Evolutionary conservation across 2,329 filamentous ascomycete species (phyloP).

Genomic region (Didymella segeticola): DNA sequence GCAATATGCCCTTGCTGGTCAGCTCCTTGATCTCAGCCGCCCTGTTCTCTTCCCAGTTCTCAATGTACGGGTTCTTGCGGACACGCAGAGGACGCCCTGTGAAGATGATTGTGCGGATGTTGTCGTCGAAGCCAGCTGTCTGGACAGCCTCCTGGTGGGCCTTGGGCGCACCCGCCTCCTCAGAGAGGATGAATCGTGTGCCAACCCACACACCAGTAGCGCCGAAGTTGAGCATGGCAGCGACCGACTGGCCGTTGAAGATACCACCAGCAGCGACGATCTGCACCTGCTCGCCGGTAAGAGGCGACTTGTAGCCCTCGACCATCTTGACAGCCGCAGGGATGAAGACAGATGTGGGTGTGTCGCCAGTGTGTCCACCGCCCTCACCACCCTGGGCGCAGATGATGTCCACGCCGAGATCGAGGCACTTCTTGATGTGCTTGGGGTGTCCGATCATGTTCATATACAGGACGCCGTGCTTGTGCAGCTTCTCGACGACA

Average conservation of each 20-base stretch:
- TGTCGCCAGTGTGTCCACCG: slow-evolving; percentile 93
- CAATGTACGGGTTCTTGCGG: slow-evolving; percentile 90
- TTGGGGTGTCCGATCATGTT: slow-evolving; percentile 99
- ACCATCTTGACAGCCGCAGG: slow-evolving; percentile 85
- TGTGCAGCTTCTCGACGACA: slow-evolving; percentile 90
- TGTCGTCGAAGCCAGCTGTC: slow-evolving; percentile 93
- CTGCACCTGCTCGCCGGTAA: slow-evolving; percentile 87
- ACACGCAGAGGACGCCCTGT: slow-evolving; percentile 94
- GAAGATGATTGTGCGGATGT: slow-evolving; percentile 97
- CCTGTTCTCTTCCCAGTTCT: slow-evolving; percentile 95
- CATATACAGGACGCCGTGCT: slow-evolving; percentile 91
- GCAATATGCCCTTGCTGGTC: slow-evolving; percentile 85
- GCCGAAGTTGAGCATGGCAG: slow-evolving; percentile 90
- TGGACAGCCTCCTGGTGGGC: slow-evolving; percentile 94
- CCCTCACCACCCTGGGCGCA: slow-evolving; percentile 98
- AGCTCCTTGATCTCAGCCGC: slow-evolving; percentile 89
- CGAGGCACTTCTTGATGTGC: slow-evolving; percentile 95
- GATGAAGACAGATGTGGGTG: slow-evolving; percentile 90
- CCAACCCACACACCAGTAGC: slow-evolving; percentile 95
- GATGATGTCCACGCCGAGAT: slow-evolving; percentile 89
- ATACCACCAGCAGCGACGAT: slow-evolving; percentile 94
- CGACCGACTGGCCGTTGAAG: slow-evolving; percentile 88
- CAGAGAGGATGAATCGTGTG: slow-evolving; percentile 90
- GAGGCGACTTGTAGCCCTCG: slow-evolving; percentile 80
- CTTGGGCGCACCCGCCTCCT: slow-evolving; percentile 93